Conservation (phyloP, 2,329 filamentous ascomycete species). For the Annulohypoxylon truncatum region DNA sequence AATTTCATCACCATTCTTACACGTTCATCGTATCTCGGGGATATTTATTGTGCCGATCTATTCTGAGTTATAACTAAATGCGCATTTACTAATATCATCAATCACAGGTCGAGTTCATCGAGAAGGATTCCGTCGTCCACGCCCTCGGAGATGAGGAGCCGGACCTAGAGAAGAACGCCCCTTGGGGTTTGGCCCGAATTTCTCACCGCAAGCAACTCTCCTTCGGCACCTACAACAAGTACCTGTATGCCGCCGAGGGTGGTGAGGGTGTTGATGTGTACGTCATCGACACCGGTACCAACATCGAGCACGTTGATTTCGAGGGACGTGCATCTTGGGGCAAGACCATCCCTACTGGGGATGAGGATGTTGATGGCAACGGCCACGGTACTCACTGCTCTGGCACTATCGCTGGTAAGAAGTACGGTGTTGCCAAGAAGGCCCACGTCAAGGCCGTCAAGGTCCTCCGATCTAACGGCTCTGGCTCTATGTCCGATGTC, state of each 20-base stretch:
- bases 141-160: slow-evolving; percentile 69
- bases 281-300: slow-evolving; percentile 98
- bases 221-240: slow-evolving; percentile 98
- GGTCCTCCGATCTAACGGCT: slow-evolving; percentile 96
- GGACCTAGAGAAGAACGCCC: slow-evolving; percentile 84
- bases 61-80: background rate
- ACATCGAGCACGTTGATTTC: slow-evolving; percentile 93
- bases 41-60: background rate
- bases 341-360: slow-evolving; percentile 89
- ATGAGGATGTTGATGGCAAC: slow-evolving; percentile 93
- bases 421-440: slow-evolving; percentile 99
- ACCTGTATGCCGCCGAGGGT: slow-evolving; percentile 88
- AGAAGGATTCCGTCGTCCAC: slow-evolving; percentile 93
- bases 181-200: slow-evolving; percentile 99
- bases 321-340: slow-evolving; percentile 96
- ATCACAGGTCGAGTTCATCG: slow-evolving; percentile 90
- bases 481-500: slow-evolving; percentile 98
- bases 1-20: background rate
- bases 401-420: slow-evolving; percentile 96
- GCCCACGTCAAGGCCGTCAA: slow-evolving; percentile 97
- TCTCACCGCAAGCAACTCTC: slow-evolving; percentile 89
- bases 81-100: slow-evolving; percentile 23
- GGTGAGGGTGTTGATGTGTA: slow-evolving; percentile 99
- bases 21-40: background rate
- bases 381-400: slow-evolving; percentile 99